These are phyloP conservation scores for Penicillium malachiteum DNA, from an alignment of 495 filamentous ascomycete species.

Conservation along the genomic window DNA sequence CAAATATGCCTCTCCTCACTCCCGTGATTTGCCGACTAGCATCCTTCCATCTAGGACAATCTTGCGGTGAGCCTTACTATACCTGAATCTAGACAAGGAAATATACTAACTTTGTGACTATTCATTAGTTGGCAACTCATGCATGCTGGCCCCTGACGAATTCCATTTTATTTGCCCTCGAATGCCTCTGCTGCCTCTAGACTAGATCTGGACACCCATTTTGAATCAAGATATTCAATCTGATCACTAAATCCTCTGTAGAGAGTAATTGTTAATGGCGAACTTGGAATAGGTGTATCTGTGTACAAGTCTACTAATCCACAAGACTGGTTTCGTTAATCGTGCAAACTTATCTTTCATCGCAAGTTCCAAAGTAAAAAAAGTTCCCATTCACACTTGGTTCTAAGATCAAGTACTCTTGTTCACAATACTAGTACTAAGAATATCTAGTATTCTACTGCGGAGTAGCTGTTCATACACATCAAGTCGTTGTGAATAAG, in stretches of 20 bases:
- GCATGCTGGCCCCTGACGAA: conserved; percentile 4
- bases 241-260: neutral
- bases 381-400: too few relatives aligned
- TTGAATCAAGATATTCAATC: neutral
- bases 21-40: neutral
- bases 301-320: too few relatives aligned
- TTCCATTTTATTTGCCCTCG: conserved; percentile 1
- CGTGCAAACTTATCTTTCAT: too few relatives aligned
- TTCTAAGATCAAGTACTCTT: too few relatives aligned
- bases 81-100: neutral
- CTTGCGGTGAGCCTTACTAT: neutral
- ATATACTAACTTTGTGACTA: neutral
- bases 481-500: too few relatives aligned
- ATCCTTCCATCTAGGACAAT: neutral
- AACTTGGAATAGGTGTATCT: too few relatives aligned
- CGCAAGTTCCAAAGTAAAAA: too few relatives aligned
- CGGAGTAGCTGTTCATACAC: too few relatives aligned
- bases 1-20: neutral
- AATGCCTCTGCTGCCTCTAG: neutral
- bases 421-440: too few relatives aligned
- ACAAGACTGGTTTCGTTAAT: too few relatives aligned
- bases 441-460: too few relatives aligned
- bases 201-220: neutral
- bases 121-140: neutral
- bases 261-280: neutral